Evolutionary conservation across 176 grass and related monocot species (phyloP).

Genomic region (Oryza brachyantha): DNA sequence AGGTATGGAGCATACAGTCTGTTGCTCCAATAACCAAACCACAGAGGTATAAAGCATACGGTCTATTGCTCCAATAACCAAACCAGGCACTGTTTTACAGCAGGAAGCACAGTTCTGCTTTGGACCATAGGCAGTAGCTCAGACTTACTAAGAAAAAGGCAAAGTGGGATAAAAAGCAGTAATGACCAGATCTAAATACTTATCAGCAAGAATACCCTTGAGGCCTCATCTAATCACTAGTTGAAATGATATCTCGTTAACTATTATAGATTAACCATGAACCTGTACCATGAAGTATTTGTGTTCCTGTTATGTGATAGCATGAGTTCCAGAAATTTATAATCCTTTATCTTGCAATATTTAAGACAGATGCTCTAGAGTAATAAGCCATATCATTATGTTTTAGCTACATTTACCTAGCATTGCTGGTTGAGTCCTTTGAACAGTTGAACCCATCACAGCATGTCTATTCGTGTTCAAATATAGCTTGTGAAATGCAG

Average conservation of each 20-base stretch:
- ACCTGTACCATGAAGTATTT: not conserved
- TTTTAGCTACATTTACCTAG: not conserved
- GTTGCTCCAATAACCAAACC: not conserved
- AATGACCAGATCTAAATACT: not conserved
- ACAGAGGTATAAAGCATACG: not conserved
- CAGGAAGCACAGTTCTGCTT: not conserved
- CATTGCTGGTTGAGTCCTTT: not conserved
- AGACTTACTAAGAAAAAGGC: not conserved
- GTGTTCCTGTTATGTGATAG: not conserved
- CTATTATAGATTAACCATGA: not conserved
- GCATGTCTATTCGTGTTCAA: too few species aligned
- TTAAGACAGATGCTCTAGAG: not conserved
- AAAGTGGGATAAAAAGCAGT: not conserved
- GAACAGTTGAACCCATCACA: too few species aligned
- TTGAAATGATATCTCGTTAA: not conserved
- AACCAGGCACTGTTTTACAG: not conserved
- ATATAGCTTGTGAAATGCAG: not conserved
- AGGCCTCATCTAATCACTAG: not conserved
- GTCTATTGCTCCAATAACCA: not conserved
- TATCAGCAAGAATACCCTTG: not conserved
- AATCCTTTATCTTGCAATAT: not conserved
- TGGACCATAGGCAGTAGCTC: not conserved
- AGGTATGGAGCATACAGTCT: not conserved
- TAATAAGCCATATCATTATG: not conserved
- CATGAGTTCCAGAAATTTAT: not conserved